Evolutionary conservation across 2,329 filamentous ascomycete species (phyloP).

Genomic region (Penicillium sp.): DNA sequence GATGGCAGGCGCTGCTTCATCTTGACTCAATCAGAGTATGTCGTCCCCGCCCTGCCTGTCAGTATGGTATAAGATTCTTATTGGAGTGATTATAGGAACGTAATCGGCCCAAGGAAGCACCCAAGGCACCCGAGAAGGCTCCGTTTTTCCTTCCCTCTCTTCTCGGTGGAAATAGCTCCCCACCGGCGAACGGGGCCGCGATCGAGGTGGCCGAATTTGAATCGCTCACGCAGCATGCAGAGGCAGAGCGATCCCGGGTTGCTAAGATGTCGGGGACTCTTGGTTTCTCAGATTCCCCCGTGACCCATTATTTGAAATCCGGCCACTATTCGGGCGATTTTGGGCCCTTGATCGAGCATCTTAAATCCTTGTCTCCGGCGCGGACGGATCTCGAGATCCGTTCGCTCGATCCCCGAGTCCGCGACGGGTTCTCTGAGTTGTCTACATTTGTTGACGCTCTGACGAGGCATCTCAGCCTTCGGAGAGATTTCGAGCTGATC

Average conservation of each 20-base stretch:
- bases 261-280: slow-evolving; percentile 55
- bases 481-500: slow-evolving; percentile 85
- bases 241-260: slow-evolving; percentile 62
- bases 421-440: slow-evolving; percentile 61
- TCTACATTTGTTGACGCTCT: slow-evolving; percentile 77
- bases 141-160: slow-evolving; percentile 80
- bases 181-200: slow-evolving; percentile 24
- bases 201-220: slow-evolving; percentile 31
- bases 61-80: not conserved
- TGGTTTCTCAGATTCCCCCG: slow-evolving; percentile 31
- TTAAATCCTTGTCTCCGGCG: slow-evolving; percentile 77
- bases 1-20: slow-evolving; percentile 92
- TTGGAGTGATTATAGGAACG: slow-evolving; percentile 57
- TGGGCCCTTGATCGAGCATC: slow-evolving; percentile 67
- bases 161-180: slow-evolving; percentile 22
- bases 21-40: slow-evolving; percentile 73
- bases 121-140: slow-evolving; percentile 87
- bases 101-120: slow-evolving; percentile 89
- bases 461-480: slow-evolving; percentile 64
- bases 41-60: not conserved
- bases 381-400: slow-evolving; percentile 88
- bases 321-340: slow-evolving; percentile 58
- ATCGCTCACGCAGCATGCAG: slow-evolving; percentile 32
- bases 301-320: slow-evolving; percentile 50
- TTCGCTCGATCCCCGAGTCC: slow-evolving; percentile 59